Evolutionary conservation across 129 eudicot genomes (phyloP), one percentile per base, ranked within the genome.

Genomic region (Saussurea involucrata): DNA sequence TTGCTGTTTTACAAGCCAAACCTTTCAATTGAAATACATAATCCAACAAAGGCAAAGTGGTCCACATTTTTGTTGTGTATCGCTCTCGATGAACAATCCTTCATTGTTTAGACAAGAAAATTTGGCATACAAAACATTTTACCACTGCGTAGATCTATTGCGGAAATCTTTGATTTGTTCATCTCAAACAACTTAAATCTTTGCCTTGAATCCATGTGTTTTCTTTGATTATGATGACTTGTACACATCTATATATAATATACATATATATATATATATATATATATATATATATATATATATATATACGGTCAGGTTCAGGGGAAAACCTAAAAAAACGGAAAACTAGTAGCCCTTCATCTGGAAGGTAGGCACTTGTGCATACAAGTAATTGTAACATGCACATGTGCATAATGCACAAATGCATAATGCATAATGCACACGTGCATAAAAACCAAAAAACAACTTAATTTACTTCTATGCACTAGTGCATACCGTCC

Each of bases 1-100:
- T 77, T 70, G 46, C 36, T 71, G 49, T 63, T 58, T 18, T 63
- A 36, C 65, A 78, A 63, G 78, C 61, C 42, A 79, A 79, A 5
- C 82, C 20, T 53, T 34, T 27, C 13, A 21, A 57, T 40, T 5
- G 55, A 57, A 66, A 67, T 55, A 68, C 18, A 40, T 36, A 68
- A 74, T 80, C 84, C 70, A 25, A 37, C 74, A 53, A 66, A 5
- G 75, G 36, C 29, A 66, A 66, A 27, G 21, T 55, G 22, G 63
- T 80, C 53, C 18, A 57, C 6, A 25, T 25, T 53, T 53, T 65
- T 66, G 69, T 72, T 80, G 37, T 18, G 29, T 5, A 25, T 77
- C 44, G 9, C 37, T 68, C 31, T 77, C 37, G 10, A 55, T 34
- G 67, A 65, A 32, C 71, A 24, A 63, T 68, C 8, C 27, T 66